These are phyloP conservation scores for Ilyonectria sp. DNA, from an alignment of 2,329 filamentous ascomycete species.

Conservation along the genomic window DNA sequence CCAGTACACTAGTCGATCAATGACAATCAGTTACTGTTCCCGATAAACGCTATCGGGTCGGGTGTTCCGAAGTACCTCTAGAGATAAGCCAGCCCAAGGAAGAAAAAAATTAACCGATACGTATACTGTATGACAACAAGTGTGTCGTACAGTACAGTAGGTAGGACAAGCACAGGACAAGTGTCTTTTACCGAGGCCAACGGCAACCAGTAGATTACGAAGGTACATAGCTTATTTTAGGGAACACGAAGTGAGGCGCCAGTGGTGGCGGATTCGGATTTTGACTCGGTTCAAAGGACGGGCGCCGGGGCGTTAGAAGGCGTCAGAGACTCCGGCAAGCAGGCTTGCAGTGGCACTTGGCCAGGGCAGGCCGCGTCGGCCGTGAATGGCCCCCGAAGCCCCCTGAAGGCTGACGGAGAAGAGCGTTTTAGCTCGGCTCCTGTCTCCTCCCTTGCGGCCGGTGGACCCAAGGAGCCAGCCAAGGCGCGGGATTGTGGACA, in stretches of 20 bases:
- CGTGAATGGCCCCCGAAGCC: constrained; percentile 19
- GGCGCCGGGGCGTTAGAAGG: constrained; percentile 24
- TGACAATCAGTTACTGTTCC: constrained; percentile 4
- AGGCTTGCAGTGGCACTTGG: background rate
- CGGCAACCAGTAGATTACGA: constrained; percentile 35
- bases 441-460: constrained; percentile 40
- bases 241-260: constrained; percentile 40
- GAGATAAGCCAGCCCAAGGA: constrained; percentile 38
- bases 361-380: constrained; percentile 17
- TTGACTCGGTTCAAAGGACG: constrained; percentile 46
- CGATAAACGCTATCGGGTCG: constrained; percentile 29
- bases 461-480: constrained; percentile 41
- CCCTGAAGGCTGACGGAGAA: constrained; percentile 38
- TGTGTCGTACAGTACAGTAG: constrained; percentile 39
- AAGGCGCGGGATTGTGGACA: constrained; percentile 31
- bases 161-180: constrained; percentile 1
- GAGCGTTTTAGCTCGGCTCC: constrained; percentile 46
- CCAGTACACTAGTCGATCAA: constrained; percentile 14
- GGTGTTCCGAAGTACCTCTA: constrained; percentile 32
- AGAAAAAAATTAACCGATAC: constrained; percentile 36
- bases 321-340: constrained; percentile 10
- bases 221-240: constrained; percentile 26
- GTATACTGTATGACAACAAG: constrained; percentile 39
- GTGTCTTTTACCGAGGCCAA: constrained; percentile 38
- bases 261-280: constrained; percentile 49